Conservation (phyloP, 2,329 filamentous ascomycete species). For the Fusarium sp. region DNA sequence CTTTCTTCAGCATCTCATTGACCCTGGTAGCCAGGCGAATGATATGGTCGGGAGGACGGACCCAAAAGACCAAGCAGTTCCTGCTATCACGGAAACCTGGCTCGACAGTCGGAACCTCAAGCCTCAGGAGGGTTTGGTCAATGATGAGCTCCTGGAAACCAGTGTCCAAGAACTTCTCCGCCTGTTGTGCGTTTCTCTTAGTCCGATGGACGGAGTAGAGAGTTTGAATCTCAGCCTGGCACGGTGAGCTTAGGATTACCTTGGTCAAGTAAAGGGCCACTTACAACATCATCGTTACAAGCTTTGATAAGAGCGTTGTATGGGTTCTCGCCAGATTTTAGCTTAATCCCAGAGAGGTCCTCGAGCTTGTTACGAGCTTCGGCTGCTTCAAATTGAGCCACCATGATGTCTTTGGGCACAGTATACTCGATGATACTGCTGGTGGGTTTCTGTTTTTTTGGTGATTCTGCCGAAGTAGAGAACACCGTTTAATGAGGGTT, state of each 20-base stretch:
- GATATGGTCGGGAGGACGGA: constrained; percentile 80
- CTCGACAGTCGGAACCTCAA: constrained; percentile 73
- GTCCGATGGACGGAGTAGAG: constrained; percentile 81
- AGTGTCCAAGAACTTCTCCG: constrained; percentile 75
- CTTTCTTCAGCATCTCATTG: constrained; percentile 73
- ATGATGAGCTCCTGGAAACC: constrained; percentile 78
- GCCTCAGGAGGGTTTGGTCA: constrained; percentile 79
- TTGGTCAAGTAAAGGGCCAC: constrained; percentile 32
- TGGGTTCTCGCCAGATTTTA: constrained; percentile 73
- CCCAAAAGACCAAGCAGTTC: constrained; percentile 90
- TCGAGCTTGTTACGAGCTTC: constrained; percentile 64
- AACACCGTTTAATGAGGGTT: not conserved
- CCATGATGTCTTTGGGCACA: constrained; percentile 19
- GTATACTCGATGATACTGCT: not conserved
- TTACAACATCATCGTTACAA: constrained; percentile 75
- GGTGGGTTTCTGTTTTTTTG: not conserved
- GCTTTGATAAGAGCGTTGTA: constrained; percentile 79
- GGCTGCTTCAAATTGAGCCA: constrained; percentile 41
- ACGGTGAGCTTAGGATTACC: not conserved
- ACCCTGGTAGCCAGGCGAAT: constrained; percentile 74
- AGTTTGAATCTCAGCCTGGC: constrained; percentile 74
- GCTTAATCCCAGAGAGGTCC: constrained; percentile 65
- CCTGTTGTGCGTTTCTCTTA: constrained; percentile 81
- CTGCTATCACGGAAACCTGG: constrained; percentile 80
- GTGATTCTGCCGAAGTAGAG: not conserved